phyloP scores from a whole-genome alignment of 2,329 filamentous ascomycete genomes.

The Clarireedia monteithiana region DNA sequence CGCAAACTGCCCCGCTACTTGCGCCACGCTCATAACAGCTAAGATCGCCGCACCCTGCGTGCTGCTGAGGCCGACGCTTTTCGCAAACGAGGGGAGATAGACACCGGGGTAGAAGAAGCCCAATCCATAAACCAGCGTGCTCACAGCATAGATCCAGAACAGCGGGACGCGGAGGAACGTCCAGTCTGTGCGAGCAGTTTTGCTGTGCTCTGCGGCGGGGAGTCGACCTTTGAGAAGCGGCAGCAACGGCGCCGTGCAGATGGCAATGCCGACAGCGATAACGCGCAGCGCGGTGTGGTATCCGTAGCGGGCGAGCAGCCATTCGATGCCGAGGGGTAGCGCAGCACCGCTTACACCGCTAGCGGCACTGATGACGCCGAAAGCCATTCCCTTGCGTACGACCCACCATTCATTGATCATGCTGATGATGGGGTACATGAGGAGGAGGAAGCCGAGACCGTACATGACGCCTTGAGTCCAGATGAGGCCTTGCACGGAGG shows the following conservation, averaged over 20 bases:
- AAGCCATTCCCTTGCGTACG: constrained; percentile 39
- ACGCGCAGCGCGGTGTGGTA: constrained; percentile 35
- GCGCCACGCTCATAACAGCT: constrained; percentile 40
- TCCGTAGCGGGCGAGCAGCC: constrained; percentile 32
- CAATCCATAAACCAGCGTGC: constrained; percentile 43
- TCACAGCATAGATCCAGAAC: constrained; percentile 42
- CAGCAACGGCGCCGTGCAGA: constrained; percentile 35
- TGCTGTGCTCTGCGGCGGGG: constrained; percentile 32
- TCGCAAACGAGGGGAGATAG: constrained; percentile 39
- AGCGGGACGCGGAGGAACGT: constrained; percentile 37
- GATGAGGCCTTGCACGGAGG: constrained; percentile 46
- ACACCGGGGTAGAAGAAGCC: constrained; percentile 49
- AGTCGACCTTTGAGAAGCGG: constrained; percentile 35
- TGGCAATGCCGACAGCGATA: constrained; percentile 33
- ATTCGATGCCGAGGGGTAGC: background rate
- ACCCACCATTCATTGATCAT: constrained; percentile 59
- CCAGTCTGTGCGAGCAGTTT: constrained; percentile 18
- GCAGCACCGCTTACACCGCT: background rate
- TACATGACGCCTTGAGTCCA: constrained; percentile 54
- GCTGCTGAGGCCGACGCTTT: constrained; percentile 50
- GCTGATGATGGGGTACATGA: constrained; percentile 47
- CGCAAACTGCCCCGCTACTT: constrained; percentile 40
- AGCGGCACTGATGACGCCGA: background rate
- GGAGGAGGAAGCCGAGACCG: constrained; percentile 47
- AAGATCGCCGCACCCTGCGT: constrained; percentile 54